Conservation (phyloP, 371 early-diverging fungal genomes). For the Polyrhizophydium stewartii region DNA sequence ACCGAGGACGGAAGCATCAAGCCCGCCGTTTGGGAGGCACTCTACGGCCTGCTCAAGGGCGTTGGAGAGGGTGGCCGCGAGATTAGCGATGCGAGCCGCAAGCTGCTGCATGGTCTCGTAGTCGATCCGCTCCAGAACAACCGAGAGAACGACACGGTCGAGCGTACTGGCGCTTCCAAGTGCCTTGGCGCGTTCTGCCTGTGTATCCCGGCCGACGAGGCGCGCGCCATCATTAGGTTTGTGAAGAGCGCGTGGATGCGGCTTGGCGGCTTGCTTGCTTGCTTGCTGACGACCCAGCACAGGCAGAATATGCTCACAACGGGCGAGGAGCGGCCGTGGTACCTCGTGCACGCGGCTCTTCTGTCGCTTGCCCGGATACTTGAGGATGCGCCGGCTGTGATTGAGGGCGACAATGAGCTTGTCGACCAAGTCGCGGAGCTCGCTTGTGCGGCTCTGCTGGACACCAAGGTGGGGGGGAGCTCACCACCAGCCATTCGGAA, state of each 20-base stretch:
- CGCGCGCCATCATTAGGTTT: constrained; percentile 31
- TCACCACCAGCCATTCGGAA: too few species aligned
- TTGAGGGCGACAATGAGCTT: constrained; percentile 23
- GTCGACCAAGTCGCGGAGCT: constrained; percentile 1
- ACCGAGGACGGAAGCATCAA: constrained; percentile 38
- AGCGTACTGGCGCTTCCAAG: constrained; percentile 29
- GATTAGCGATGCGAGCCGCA: constrained; percentile 59
- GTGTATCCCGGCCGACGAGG: constrained; percentile 41
- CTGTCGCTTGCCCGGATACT: too few species aligned
- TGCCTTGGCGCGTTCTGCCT: constrained; percentile 55
- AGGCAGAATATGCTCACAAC: too few species aligned
- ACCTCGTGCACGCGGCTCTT: too few species aligned
- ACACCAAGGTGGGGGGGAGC: constrained; percentile 15
- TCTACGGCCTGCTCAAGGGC: constrained; percentile 42
- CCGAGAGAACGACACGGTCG: constrained; percentile 29
- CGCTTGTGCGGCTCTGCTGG: background rate
- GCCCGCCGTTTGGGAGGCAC: constrained; percentile 66
- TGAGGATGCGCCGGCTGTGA: constrained; percentile 41
- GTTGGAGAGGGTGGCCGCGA: constrained; percentile 35
- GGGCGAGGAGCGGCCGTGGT: too few species aligned
- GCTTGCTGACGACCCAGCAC: too few species aligned
- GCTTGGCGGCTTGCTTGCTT: too few species aligned
- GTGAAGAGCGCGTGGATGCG: too few species aligned
- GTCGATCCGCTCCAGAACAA: constrained; percentile 19
- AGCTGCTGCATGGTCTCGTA: constrained; percentile 39